A percentile compares a stretch with the other conserved stretches of the same genome.
phyloP scores from a whole-genome alignment of 331 rosid genomes.

The Quercus phellos region DNA sequence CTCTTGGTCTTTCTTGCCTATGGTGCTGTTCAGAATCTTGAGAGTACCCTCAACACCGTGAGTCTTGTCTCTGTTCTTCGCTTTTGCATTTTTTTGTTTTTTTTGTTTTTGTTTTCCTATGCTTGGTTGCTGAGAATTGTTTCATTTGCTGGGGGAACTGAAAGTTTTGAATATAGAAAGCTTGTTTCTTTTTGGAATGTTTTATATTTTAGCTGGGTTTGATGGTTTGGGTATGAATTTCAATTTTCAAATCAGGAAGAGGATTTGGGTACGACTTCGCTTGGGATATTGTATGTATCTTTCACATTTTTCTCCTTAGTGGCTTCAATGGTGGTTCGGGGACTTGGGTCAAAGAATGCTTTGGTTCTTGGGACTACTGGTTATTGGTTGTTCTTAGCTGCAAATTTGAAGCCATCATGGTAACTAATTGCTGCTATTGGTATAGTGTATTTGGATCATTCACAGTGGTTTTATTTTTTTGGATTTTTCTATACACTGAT shows the following conservation, averaged over 20 bases:
- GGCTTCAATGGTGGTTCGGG: slow-evolving; percentile 72
- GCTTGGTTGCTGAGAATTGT: not conserved
- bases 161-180: not conserved
- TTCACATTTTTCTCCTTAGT: slow-evolving; percentile 77
- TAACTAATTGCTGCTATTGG: slow-evolving; percentile 15
- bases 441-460: not conserved
- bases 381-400: slow-evolving; percentile 79
- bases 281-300: slow-evolving; percentile 73
- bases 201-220: not conserved
- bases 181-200: not conserved
- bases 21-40: slow-evolving; percentile 89
- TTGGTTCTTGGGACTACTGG: slow-evolving; percentile 80
- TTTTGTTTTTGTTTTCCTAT: no score
- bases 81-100: not conserved
- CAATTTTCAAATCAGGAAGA: slow-evolving; percentile 51
- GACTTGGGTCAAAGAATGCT: slow-evolving; percentile 75
- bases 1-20: slow-evolving; percentile 74
- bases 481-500: not conserved
- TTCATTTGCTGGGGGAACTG: not conserved
- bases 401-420: slow-evolving; percentile 81
- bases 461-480: not conserved
- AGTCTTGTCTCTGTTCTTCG: slow-evolving; percentile 12
- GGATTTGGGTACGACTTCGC: slow-evolving; percentile 75
- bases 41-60: slow-evolving; percentile 83
- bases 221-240: slow-evolving; percentile 14